Evolutionary conservation across 352 stramenopile genomes (phyloP).

Genomic region (Phytophthora sp.): DNA sequence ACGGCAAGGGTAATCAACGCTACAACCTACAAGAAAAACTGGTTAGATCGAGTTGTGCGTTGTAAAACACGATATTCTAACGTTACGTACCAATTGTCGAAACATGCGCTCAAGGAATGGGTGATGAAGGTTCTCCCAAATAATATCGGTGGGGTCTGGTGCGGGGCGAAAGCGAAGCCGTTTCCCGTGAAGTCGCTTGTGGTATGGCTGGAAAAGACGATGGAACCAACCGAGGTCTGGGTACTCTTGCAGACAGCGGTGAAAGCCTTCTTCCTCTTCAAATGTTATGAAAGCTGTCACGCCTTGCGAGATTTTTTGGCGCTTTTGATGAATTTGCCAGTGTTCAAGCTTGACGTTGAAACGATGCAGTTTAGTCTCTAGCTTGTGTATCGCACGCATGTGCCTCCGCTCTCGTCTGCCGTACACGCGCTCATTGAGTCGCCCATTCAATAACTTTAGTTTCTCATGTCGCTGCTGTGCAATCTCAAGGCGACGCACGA

Average conservation of each 20-base stretch:
- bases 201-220: constrained; percentile 68
- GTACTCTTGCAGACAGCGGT: constrained; percentile 82
- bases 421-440: constrained; percentile 48
- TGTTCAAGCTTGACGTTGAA: constrained; percentile 56
- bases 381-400: constrained; percentile 44
- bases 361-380: constrained; percentile 50
- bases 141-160: constrained; percentile 82
- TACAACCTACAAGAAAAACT: constrained; percentile 43
- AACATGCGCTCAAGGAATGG: constrained; percentile 61
- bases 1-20: constrained; percentile 72
- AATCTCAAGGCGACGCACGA: constrained; percentile 72
- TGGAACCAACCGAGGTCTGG: constrained; percentile 76
- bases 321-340: constrained; percentile 45
- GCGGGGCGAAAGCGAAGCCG: constrained; percentile 72
- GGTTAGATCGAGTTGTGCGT: background rate
- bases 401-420: constrained; percentile 48
- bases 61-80: background rate
- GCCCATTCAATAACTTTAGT: constrained; percentile 56
- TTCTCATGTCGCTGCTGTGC: constrained; percentile 73
- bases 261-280: constrained; percentile 80
- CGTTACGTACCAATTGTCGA: constrained; percentile 57
- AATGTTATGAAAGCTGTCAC: constrained; percentile 88
- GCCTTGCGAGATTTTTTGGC: constrained; percentile 45
- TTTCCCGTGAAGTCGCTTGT: constrained; percentile 76
- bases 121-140: constrained; percentile 86